Percentiles rank a stretch among this genome's conserved stretches.
Conservation (phyloP, 345 rosid species). For the Murraya koenigii region DNA sequence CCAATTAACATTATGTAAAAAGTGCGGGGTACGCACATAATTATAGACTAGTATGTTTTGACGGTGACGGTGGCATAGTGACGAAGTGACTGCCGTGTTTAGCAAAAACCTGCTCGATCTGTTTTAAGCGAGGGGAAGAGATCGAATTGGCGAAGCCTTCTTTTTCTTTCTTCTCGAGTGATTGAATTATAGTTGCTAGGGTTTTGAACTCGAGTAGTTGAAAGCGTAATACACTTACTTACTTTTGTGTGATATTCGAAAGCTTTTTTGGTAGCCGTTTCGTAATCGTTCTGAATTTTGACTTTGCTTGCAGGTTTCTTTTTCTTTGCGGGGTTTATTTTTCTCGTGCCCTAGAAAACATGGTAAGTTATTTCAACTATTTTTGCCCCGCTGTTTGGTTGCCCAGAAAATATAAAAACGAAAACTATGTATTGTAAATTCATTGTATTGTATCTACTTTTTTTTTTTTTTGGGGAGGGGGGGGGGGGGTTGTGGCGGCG, state of each 20-base stretch:
- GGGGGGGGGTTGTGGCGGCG: no score
- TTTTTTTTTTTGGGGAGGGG: no score
- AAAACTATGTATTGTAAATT: no score
- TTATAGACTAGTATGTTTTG: no score
- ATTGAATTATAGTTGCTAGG: neutral
- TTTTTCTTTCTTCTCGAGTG: neutral
- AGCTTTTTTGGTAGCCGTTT: neutral
- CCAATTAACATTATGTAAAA: neutral
- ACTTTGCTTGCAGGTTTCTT: slow-evolving; percentile 5
- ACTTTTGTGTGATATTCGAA: neutral
- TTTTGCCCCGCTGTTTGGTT: neutral
- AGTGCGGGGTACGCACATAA: neutral
- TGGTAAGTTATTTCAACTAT: slow-evolving; percentile 8
- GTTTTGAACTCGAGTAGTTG: neutral
- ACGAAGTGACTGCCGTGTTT: neutral
- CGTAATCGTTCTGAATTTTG: neutral
- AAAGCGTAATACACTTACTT: neutral
- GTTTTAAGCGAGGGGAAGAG: neutral
- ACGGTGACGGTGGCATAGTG: neutral
- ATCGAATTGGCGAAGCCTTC: neutral
- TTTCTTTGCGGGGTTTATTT: neutral
- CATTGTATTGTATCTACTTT: neutral
- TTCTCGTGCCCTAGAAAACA: neutral
- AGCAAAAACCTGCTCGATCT: neutral
- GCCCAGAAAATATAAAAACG: neutral